Conservation (phyloP, 2,329 filamentous ascomycete genomes). For the Paecilomyces fulvus region DNA sequence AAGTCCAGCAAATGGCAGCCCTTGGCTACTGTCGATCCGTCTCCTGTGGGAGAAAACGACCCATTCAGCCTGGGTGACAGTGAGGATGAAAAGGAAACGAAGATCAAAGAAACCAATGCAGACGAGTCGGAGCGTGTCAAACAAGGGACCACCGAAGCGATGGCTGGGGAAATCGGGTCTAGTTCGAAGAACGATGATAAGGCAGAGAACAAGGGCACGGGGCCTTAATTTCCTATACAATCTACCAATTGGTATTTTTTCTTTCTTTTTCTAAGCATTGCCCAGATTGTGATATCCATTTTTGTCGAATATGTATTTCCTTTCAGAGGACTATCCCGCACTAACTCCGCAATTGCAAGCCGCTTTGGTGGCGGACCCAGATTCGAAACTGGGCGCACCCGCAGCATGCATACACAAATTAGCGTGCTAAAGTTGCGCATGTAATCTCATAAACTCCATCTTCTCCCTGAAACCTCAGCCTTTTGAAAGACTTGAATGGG, state of each 20-base stretch:
- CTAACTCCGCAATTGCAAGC: too few relatives aligned
- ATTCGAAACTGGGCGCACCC: too few relatives aligned
- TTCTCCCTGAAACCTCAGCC: neutral
- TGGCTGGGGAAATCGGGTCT: slow-evolving; percentile 31
- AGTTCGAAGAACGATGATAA: slow-evolving; percentile 18
- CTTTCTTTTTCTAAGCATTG: neutral
- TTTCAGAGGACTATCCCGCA: neutral
- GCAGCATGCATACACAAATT: neutral
- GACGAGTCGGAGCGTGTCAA: slow-evolving; percentile 54
- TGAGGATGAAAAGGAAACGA: slow-evolving; percentile 79
- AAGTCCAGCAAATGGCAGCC: slow-evolving; percentile 97
- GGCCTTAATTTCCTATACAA: slow-evolving; percentile 15
- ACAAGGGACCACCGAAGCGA: slow-evolving; percentile 50
- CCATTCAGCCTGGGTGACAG: slow-evolving; percentile 95
- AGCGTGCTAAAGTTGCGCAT: neutral
- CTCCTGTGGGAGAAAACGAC: slow-evolving; percentile 80
- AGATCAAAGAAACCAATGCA: slow-evolving; percentile 53
- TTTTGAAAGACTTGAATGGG: neutral
- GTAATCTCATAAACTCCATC: neutral
- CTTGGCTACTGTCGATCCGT: slow-evolving; percentile 73
- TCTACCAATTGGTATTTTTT: neutral
- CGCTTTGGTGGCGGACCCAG: too few relatives aligned
- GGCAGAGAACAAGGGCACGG: slow-evolving; percentile 12
- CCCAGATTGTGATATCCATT: neutral
- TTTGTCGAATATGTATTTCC: neutral